Percentiles rank a stretch among this genome's conserved stretches.
Conservation (phyloP, 768 basidiomycete species). For the Suillus luteus region DNA sequence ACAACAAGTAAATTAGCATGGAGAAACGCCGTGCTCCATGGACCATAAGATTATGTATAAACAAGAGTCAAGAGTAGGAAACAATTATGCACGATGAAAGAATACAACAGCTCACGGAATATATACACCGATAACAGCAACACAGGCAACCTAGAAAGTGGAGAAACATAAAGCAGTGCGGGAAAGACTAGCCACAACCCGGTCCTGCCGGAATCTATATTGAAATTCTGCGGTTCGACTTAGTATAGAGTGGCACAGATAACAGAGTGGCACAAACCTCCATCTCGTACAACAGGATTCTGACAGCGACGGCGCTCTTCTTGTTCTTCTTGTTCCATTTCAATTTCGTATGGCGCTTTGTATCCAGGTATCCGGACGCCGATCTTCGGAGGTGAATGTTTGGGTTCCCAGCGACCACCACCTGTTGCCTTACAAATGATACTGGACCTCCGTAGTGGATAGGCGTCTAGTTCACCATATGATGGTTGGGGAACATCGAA, state of each 20-base stretch:
- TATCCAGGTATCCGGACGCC: conserved; percentile 63
- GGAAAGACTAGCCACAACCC: conserved; percentile 45
- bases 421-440: conserved; percentile 77
- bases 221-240: conserved; percentile 51
- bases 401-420: conserved; percentile 81
- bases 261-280: conserved; percentile 35
- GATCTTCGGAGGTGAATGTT: conserved; percentile 42
- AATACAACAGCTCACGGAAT: conserved; percentile 9
- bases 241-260: conserved; percentile 8
- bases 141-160: conserved; percentile 50
- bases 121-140: conserved; percentile 20
- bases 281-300: conserved; percentile 70
- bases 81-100: conserved; percentile 15
- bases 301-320: conserved; percentile 47
- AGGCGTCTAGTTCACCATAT: conserved; percentile 71
- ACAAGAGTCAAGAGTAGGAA: conserved; percentile 10
- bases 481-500: conserved; percentile 44
- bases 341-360: conserved; percentile 67
- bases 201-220: conserved; percentile 57
- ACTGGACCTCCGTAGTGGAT: conserved; percentile 68
- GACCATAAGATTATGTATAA: conserved; percentile 14
- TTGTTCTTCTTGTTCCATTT: conserved; percentile 67
- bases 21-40: conserved; percentile 9
- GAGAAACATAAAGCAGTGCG: conserved; percentile 55
- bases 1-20: conserved; percentile 15